Base-by-base conservation (phyloP, 1,284 basidiomycete genomes). In the Heimioporus punctisporus region DNA sequence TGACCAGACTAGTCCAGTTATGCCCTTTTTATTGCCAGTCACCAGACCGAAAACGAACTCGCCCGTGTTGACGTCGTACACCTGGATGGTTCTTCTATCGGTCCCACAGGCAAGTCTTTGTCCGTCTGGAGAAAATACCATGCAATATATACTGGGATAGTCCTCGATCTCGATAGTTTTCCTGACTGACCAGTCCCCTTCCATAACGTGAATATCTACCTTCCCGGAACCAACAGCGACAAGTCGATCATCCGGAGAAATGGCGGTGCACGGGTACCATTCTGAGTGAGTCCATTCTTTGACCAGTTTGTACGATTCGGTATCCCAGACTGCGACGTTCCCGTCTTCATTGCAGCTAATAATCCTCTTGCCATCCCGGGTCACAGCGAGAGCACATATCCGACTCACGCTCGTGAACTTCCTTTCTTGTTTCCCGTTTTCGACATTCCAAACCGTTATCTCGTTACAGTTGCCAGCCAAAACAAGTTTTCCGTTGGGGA, bases 71-170 rank as follows among this genome's bases (percentile, higher is more conserved):
- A 56, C n/a, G 5, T 50, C 26, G 8, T 55, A 54, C 10, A 54
- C 30, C 2, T 4, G 12, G 15, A 63, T 46, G 5, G 17, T 19
- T 0, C 17, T 6, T 0, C 17, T 6, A 7, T 5, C 2, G 14
- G 15, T 21, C 12, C 39, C 19, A 15, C 31, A 57, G 5, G 55
- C 60, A 5, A 62, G 53, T 46, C 28, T 52, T 8, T 11, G 1
- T 3, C 57, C 50, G 17, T 53, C 46, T 0, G 57, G 51, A 39
- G 60, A 60, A 45, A 61, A 60, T 5, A 6, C 43, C 19, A 51
- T 19, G 24, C 41, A 48, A 1, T 0, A 21, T 6, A 37, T 26
- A 6, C 17, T 3, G 11, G n/a, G 3, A 6, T 30, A 17, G 39
- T 19, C 19, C 5, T 40, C 7, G 15, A 50, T 45, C 5, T 5